phyloP scores from a whole-genome alignment of 306 rosid genomes.

The Cucurbita moschata region DNA sequence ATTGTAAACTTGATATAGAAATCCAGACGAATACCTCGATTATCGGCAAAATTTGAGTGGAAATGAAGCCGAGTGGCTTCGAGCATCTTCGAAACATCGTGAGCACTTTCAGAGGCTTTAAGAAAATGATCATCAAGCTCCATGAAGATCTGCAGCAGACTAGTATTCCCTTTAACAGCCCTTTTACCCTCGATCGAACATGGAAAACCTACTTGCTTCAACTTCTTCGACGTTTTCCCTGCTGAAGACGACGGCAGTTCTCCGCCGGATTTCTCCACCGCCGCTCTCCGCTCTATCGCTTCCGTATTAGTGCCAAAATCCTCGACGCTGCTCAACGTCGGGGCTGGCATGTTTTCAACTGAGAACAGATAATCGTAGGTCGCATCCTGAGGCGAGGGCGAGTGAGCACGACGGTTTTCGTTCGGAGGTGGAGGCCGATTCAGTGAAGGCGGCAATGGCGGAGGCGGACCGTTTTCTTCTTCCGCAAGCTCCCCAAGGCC shows the following conservation, averaged over 20 bases:
- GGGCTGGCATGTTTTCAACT: constrained; percentile 34
- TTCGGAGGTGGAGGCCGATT: constrained; percentile 5
- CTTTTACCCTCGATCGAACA: constrained; percentile 34
- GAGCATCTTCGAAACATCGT: constrained; percentile 87
- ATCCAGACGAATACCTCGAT: constrained; percentile 42
- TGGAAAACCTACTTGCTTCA: constrained; percentile 21
- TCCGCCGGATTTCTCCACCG: constrained; percentile 15
- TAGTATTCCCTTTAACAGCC: constrained; percentile 16
- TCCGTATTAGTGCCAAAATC: constrained; percentile 16
- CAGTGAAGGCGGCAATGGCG: constrained; percentile 18
- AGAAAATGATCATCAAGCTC: constrained; percentile 71
- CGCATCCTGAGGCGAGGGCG: constrained; percentile 21
- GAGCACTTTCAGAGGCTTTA: constrained; percentile 81
- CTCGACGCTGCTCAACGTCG: constrained; percentile 32
- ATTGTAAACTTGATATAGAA: background rate
- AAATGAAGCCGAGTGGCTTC: constrained; percentile 83
- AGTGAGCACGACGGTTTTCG: constrained; percentile 12
- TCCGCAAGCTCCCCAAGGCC: constrained; percentile 9
- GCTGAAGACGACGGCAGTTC: constrained; percentile 12
- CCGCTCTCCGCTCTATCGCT: constrained; percentile 21
- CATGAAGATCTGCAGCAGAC: constrained; percentile 35
- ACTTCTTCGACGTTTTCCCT: constrained; percentile 28
- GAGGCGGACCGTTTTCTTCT: constrained; percentile 24
- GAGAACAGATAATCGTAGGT: constrained; percentile 54
- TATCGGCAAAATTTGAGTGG: constrained; percentile 96